These are phyloP conservation scores for Phyllosticta ampelicida DNA, from an alignment of 2,329 filamentous ascomycete genomes.

Conservation along the genomic window DNA sequence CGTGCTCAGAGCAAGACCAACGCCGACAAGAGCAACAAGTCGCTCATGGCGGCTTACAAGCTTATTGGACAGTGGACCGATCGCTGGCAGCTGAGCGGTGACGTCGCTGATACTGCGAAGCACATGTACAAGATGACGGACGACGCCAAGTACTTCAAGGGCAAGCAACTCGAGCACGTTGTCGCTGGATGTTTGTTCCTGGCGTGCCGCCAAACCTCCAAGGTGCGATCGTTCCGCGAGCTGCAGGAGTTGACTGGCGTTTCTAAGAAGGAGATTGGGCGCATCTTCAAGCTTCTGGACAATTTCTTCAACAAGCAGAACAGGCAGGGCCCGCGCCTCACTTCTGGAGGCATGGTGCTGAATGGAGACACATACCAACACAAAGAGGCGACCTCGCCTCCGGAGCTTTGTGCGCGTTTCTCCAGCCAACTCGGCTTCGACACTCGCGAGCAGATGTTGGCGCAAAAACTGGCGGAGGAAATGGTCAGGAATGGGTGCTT, in stretches of 20 bases:
- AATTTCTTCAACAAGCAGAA: conserved; percentile 66
- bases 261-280: conserved; percentile 92
- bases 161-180: conserved; percentile 86
- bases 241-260: conserved; percentile 90
- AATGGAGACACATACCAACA: conserved; percentile 54
- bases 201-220: conserved; percentile 79
- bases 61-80: conserved; percentile 85
- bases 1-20: conserved; percentile 74
- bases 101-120: conserved; percentile 79
- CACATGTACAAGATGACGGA: conserved; percentile 92
- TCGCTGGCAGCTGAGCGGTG: conserved; percentile 48
- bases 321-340: neutral
- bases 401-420: conserved; percentile 79
- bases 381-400: conserved; percentile 66
- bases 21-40: conserved; percentile 74
- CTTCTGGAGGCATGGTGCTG: conserved; percentile 31
- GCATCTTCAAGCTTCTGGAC: conserved; percentile 89
- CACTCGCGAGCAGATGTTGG: conserved; percentile 67
- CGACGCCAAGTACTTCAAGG: conserved; percentile 87
- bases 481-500: conserved; percentile 69
- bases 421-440: conserved; percentile 72
- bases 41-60: conserved; percentile 70
- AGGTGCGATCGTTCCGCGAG: conserved; percentile 85
- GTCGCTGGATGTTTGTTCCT: conserved; percentile 97
- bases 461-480: conserved; percentile 65